Evolutionary conservation across 768 basidiomycete genomes (phyloP).

Genomic region (Podaxis mareebaensis): DNA sequence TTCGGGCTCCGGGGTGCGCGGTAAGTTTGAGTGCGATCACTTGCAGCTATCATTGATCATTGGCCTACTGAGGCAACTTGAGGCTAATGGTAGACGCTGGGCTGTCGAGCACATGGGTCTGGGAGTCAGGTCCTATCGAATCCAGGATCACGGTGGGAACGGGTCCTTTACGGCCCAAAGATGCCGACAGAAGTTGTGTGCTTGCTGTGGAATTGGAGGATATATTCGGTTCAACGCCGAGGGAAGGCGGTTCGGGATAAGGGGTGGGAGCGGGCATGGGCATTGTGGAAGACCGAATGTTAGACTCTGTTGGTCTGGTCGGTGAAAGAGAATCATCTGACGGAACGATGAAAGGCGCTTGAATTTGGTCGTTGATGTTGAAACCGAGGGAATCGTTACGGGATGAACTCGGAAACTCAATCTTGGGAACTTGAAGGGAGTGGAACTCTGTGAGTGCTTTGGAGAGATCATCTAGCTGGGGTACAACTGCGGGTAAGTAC

Average conservation of each 20-base stretch:
- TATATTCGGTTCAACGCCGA: neutral
- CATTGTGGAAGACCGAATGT: neutral
- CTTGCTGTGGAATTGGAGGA: slow-evolving; percentile 20
- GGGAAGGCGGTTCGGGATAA: neutral
- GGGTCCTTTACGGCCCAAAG: slow-evolving; percentile 20
- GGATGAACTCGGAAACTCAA: slow-evolving; percentile 38
- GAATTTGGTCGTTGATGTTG: neutral
- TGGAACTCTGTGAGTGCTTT: slow-evolving; percentile 51
- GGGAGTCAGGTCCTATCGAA: slow-evolving; percentile 29
- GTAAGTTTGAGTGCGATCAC: neutral
- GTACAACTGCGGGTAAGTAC: slow-evolving; percentile 10
- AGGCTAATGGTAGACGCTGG: slow-evolving; percentile 33
- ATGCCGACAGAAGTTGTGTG: slow-evolving; percentile 4
- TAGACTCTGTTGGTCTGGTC: slow-evolving; percentile 11
- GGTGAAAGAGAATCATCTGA: slow-evolving; percentile 15
- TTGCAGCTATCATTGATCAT: neutral
- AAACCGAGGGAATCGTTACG: slow-evolving; percentile 19
- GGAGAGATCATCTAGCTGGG: slow-evolving; percentile 60
- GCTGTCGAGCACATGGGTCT: slow-evolving; percentile 38
- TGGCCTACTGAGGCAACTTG: slow-evolving; percentile 24
- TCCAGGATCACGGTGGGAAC: slow-evolving; percentile 33
- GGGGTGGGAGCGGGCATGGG: neutral
- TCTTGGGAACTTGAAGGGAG: slow-evolving; percentile 44
- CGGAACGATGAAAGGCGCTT: slow-evolving; percentile 1
- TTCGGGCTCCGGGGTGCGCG: too few relatives aligned